phyloP scores from a whole-genome alignment of 306 rosid species.

The Fragaria iinumae region DNA sequence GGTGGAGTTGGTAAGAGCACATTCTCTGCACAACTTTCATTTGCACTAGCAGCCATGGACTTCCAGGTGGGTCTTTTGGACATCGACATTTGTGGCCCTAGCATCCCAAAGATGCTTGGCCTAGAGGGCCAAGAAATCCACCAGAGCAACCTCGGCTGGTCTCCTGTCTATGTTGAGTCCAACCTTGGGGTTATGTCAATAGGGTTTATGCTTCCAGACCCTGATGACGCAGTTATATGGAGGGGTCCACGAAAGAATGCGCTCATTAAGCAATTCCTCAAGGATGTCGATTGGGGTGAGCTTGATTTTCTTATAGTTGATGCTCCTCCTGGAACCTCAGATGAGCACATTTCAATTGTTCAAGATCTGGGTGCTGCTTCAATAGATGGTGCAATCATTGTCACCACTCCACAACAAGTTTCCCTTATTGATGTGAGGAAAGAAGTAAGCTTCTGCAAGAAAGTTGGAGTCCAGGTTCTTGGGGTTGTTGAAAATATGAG shows the following conservation, averaged over 20 bases:
- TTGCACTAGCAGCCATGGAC: slow-evolving; percentile 80
- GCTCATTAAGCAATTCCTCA: slow-evolving; percentile 82
- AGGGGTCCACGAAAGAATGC: slow-evolving; percentile 92
- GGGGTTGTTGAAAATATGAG: slow-evolving; percentile 98
- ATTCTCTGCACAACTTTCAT: slow-evolving; percentile 83
- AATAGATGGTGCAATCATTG: slow-evolving; percentile 90
- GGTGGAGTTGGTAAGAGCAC: slow-evolving; percentile 99
- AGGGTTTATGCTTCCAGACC: slow-evolving; percentile 80
- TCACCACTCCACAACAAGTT: slow-evolving; percentile 93
- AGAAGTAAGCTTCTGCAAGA: slow-evolving; percentile 89
- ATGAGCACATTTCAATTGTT: slow-evolving; percentile 83
- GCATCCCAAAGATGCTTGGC: slow-evolving; percentile 96
- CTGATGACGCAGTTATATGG: slow-evolving; percentile 84
- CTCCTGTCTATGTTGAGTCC: slow-evolving; percentile 89
- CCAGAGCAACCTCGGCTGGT: slow-evolving; percentile 97
- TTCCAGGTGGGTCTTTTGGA: slow-evolving; percentile 96
- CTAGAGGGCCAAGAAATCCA: slow-evolving; percentile 90
- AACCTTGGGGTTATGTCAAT: slow-evolving; percentile 95
- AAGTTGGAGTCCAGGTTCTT: slow-evolving; percentile 70
- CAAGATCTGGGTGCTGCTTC: slow-evolving; percentile 67
- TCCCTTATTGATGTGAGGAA: slow-evolving; percentile 83
- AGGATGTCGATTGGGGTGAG: slow-evolving; percentile 90
- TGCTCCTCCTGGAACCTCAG: slow-evolving; percentile 98
- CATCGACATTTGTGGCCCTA: slow-evolving; percentile 95
- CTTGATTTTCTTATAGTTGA: slow-evolving; percentile 87